These are phyloP conservation scores for Candida methanosorbosa DNA, from an alignment of 805 yeast species.

Conservation along the genomic window DNA sequence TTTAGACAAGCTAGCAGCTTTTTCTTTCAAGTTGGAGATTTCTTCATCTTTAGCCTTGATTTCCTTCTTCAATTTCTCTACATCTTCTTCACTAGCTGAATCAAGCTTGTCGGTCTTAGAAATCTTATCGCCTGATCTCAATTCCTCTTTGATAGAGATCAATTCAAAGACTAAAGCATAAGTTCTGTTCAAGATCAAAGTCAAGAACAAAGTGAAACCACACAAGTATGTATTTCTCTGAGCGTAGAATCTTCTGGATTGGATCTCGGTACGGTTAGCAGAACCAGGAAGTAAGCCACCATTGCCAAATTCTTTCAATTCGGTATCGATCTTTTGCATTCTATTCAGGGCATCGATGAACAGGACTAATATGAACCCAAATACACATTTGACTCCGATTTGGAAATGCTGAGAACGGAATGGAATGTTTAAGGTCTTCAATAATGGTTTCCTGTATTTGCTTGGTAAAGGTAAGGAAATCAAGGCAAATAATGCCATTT, in stretches of 20 bases:
- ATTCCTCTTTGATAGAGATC: conserved; percentile 51
- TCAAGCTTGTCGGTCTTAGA: conserved; percentile 11
- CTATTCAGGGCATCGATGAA: conserved; percentile 87
- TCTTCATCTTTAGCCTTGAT: conserved; percentile 55
- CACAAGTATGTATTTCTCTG: conserved; percentile 95
- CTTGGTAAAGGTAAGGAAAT: conserved; percentile 86
- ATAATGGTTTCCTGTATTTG: conserved; percentile 55
- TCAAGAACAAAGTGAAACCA: conserved; percentile 88
- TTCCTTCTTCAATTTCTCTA: conserved; percentile 38
- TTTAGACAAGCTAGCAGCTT: conserved; percentile 54
- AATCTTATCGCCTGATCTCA: conserved; percentile 12
- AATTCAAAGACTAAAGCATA: conserved; percentile 72
- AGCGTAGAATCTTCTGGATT: conserved; percentile 88
- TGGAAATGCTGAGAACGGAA: conserved; percentile 65
- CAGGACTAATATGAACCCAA: conserved; percentile 75
- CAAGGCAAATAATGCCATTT: conserved; percentile 69
- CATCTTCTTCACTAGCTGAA: conserved; percentile 26
- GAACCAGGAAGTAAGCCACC: conserved; percentile 25
- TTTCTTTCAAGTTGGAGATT: conserved; percentile 60
- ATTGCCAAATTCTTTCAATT: conserved; percentile 30
- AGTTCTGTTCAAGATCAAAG: conserved; percentile 78
- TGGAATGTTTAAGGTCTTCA: conserved; percentile 56
- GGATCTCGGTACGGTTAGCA: conserved; percentile 70
- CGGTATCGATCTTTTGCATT: conserved; percentile 60
- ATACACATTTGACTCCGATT: conserved; percentile 69